Percentiles rank a stretch among this genome's conserved stretches.
Conservation (phyloP, 768 basidiomycete species). For the Lyophyllum shimeji region DNA sequence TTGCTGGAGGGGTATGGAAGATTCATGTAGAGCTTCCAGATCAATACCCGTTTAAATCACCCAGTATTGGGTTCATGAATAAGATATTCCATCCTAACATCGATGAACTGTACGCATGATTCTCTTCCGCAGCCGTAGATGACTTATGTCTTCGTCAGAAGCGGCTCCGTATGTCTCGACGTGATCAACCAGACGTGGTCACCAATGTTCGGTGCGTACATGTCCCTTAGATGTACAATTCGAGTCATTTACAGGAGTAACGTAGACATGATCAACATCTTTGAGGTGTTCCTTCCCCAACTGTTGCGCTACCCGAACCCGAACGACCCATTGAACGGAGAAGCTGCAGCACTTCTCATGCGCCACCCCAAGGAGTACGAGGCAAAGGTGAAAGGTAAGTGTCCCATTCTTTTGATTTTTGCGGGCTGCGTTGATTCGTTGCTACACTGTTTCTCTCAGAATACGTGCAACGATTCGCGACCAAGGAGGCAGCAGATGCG, state of each 20-base stretch:
- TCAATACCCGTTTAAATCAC: slow-evolving; percentile 98
- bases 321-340: slow-evolving; percentile 96
- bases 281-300: slow-evolving; percentile 97
- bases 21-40: slow-evolving; percentile 98
- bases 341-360: slow-evolving; percentile 96
- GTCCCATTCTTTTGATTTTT: neutral
- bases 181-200: slow-evolving; percentile 99
- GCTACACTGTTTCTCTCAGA: slow-evolving; percentile 59
- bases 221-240: neutral
- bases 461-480: slow-evolving; percentile 95
- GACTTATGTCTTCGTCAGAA: slow-evolving; percentile 46
- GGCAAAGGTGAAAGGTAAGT: slow-evolving; percentile 84
- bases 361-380: slow-evolving; percentile 97
- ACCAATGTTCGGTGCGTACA: slow-evolving; percentile 93
- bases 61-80: slow-evolving; percentile 99
- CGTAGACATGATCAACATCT: slow-evolving; percentile 98
- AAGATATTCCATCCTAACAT: slow-evolving; percentile 99
- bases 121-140: slow-evolving; percentile 1
- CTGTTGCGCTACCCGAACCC: slow-evolving; percentile 97
- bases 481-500: slow-evolving; percentile 84
- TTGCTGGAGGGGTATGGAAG: slow-evolving; percentile 98
- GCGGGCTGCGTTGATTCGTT: slow-evolving; percentile 3
- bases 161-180: slow-evolving; percentile 97
- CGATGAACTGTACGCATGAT: slow-evolving; percentile 84
- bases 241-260: slow-evolving; percentile 2